phyloP scores from a whole-genome alignment of 805 yeast genomes.

The Trichomonascus vanleenenianus region DNA sequence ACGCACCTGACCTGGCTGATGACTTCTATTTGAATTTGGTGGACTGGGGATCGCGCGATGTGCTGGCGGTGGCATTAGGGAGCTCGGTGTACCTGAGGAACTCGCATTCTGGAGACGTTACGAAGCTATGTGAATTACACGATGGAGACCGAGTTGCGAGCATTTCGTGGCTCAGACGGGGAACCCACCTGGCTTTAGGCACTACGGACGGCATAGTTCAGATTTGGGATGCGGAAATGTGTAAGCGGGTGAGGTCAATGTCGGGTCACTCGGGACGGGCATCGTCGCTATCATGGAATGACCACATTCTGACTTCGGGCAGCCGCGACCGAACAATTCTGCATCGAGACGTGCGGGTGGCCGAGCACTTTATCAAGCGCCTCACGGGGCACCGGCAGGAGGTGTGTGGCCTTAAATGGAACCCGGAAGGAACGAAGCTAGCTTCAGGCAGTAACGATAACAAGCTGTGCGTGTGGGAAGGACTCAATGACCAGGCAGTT shows the following conservation, averaged over 20 bases:
- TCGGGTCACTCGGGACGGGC: slow-evolving; percentile 84
- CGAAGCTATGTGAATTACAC: slow-evolving; percentile 62
- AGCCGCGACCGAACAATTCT: slow-evolving; percentile 76
- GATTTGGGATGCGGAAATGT: slow-evolving; percentile 85
- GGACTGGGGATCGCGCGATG: slow-evolving; percentile 91
- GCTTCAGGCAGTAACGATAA: slow-evolving; percentile 98
- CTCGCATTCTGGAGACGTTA: slow-evolving; percentile 76
- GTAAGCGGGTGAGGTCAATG: slow-evolving; percentile 81
- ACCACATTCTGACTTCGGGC: slow-evolving; percentile 80
- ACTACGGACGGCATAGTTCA: slow-evolving; percentile 81
- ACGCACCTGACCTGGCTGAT: slow-evolving; percentile 92
- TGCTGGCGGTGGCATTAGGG: slow-evolving; percentile 85
- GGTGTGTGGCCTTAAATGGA: slow-evolving; percentile 95
- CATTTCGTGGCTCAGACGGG: slow-evolving; percentile 88
- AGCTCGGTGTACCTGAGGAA: slow-evolving; percentile 87
- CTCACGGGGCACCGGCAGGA: slow-evolving; percentile 81
- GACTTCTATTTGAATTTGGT: slow-evolving; percentile 87
- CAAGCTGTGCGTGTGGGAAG: slow-evolving; percentile 81
- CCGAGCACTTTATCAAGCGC: slow-evolving; percentile 69
- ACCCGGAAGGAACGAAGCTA: slow-evolving; percentile 77
- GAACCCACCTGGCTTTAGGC: slow-evolving; percentile 91
- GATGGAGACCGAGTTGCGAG: slow-evolving; percentile 71
- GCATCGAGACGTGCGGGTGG: slow-evolving; percentile 85
- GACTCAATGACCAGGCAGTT: slow-evolving; percentile 56
- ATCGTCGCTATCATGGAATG: slow-evolving; percentile 89